A percentile compares a stretch with the other conserved stretches of the same genome.
phyloP scores from a whole-genome alignment of 2,329 filamentous ascomycete genomes.

The Pseudopithomyces maydicus region DNA sequence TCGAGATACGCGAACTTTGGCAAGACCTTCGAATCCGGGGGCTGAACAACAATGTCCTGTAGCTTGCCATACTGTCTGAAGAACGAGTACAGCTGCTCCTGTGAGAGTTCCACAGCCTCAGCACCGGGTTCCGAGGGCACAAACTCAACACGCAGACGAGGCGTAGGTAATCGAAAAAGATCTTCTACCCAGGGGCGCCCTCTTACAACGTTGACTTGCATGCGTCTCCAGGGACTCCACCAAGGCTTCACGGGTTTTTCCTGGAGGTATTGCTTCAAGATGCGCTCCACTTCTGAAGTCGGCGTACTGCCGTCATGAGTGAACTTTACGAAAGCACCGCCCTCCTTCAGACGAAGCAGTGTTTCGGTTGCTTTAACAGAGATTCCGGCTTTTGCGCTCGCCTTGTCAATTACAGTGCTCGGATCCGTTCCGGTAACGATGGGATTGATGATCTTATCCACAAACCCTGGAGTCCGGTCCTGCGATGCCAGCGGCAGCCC shows the following conservation, averaged over 20 bases:
- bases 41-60: conserved; percentile 79
- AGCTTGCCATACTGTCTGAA: conserved; percentile 93
- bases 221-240: conserved; percentile 83
- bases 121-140: conserved; percentile 73
- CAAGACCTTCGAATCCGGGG: conserved; percentile 81
- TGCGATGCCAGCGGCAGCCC: conserved; percentile 57
- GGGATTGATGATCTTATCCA: conserved; percentile 59
- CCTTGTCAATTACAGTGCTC: conserved; percentile 58
- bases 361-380: conserved; percentile 78
- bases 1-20: conserved; percentile 82
- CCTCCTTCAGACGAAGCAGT: conserved; percentile 84
- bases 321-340: conserved; percentile 92
- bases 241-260: conserved; percentile 80
- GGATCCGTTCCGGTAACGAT: conserved; percentile 62
- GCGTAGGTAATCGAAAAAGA: conserved; percentile 79
- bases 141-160: conserved; percentile 81
- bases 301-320: conserved; percentile 57
- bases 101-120: conserved; percentile 76
- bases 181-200: conserved; percentile 96
- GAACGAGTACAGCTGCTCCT: conserved; percentile 84
- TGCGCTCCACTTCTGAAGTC: conserved; percentile 63
- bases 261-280: conserved; percentile 66
- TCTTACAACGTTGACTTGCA: conserved; percentile 74
- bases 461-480: conserved; percentile 53
- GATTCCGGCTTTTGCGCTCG: conserved; percentile 63